Conservation (phyloP, 768 basidiomycete species). For the Austroboletus festivus region DNA sequence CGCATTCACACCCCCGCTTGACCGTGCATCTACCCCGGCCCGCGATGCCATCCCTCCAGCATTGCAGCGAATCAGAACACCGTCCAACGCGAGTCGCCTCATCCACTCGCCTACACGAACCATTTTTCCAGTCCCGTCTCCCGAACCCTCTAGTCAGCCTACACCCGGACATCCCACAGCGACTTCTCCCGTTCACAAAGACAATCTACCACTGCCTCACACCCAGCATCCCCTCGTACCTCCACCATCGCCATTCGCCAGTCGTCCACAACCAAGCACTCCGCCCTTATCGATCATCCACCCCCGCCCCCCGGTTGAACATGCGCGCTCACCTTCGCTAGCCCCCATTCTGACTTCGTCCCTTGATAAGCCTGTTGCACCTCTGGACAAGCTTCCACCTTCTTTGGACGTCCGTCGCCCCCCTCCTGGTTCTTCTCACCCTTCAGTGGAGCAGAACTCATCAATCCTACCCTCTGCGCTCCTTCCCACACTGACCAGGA, state of each 20-base stretch:
- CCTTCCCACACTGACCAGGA: slow-evolving; percentile 8
- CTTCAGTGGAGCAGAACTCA: slow-evolving; percentile 2
- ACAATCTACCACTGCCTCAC: slow-evolving; percentile 3
- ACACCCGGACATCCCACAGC: slow-evolving; percentile 13
- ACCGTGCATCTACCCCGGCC: slow-evolving; percentile 13
- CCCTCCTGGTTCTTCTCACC: slow-evolving; percentile 11
- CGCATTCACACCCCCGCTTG: slow-evolving; percentile 9
- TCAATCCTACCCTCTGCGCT: not conserved
- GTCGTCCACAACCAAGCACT: slow-evolving; percentile 9
- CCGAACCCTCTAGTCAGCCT: slow-evolving; percentile 9
- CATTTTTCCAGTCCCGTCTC: slow-evolving; percentile 10
- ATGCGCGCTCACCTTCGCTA: slow-evolving; percentile 14
- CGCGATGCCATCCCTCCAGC: slow-evolving; percentile 15
- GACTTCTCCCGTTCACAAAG: slow-evolving; percentile 14
- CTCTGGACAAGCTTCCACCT: slow-evolving; percentile 17
- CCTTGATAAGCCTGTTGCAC: slow-evolving; percentile 12
- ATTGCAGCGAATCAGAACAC: slow-evolving; percentile 18
- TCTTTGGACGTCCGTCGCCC: slow-evolving; percentile 15
- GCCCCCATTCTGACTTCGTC: slow-evolving; percentile 14
- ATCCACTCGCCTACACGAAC: slow-evolving; percentile 8
- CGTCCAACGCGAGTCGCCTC: slow-evolving; percentile 14
- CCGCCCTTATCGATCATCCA: slow-evolving; percentile 6
- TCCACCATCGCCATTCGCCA: slow-evolving; percentile 7
- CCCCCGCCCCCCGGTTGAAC: slow-evolving; percentile 17
- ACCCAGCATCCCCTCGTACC: too few species aligned